A percentile compares a stretch with the other conserved stretches of the same genome.
Evolutionary conservation across 2,329 filamentous ascomycete species (phyloP).

Genomic region (Metarhizium brunneum): DNA sequence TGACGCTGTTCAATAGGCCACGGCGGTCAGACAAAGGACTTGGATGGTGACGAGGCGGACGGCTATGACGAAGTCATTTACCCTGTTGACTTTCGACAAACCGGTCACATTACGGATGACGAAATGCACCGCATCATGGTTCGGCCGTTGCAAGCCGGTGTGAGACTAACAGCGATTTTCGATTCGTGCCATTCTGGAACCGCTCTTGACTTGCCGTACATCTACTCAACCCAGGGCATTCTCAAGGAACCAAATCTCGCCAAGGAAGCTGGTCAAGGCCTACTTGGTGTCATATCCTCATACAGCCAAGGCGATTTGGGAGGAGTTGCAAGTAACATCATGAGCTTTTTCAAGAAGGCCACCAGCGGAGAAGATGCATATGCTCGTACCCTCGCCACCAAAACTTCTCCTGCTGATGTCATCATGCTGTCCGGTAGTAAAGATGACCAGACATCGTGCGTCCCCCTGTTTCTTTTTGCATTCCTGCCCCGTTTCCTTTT

Average conservation of each 20-base stretch:
- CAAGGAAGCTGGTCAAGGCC: constrained; percentile 56
- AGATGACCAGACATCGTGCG: constrained; percentile 87
- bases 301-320: constrained; percentile 66
- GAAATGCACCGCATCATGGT: constrained; percentile 73
- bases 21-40: constrained; percentile 71
- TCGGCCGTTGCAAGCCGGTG: constrained; percentile 43
- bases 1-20: constrained; percentile 41
- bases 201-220: constrained; percentile 56
- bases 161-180: constrained; percentile 53
- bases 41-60: constrained; percentile 73
- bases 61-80: constrained; percentile 80
- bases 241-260: constrained; percentile 61
- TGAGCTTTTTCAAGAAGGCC: constrained; percentile 84
- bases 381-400: constrained; percentile 72
- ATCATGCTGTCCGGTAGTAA: constrained; percentile 98
- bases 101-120: constrained; percentile 76
- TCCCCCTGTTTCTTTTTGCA: constrained; percentile 22
- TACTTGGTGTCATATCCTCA: constrained; percentile 50
- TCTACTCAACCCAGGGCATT: constrained; percentile 60
- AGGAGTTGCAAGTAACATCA: constrained; percentile 70
- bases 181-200: constrained; percentile 61
- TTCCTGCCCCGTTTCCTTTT: background rate
- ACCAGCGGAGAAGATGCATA: constrained; percentile 73
- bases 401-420: constrained; percentile 90
- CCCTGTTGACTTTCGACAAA: constrained; percentile 69